Evolutionary conservation across 768 basidiomycete genomes (phyloP).

Genomic region (Chiua virens): DNA sequence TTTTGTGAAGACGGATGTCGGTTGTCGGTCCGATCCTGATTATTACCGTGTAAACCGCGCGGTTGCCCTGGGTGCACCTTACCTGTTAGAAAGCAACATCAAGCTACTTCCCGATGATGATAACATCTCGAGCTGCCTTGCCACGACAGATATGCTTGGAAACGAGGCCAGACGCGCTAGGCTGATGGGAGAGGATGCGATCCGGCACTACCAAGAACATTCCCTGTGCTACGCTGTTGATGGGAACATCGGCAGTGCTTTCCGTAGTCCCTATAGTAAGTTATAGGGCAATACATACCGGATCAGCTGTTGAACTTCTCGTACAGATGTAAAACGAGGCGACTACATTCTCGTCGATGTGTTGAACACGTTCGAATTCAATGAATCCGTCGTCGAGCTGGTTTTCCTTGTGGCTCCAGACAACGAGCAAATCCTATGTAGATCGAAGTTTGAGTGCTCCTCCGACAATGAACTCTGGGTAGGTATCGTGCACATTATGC

Average conservation of each 20-base stretch:
- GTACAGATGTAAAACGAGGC: slow-evolving; percentile 27
- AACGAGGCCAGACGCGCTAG: slow-evolving; percentile 38
- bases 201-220: slow-evolving; percentile 41
- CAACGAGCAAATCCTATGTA: slow-evolving; percentile 33
- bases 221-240: slow-evolving; percentile 59
- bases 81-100: slow-evolving; percentile 55
- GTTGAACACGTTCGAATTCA: slow-evolving; percentile 26
- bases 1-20: slow-evolving; percentile 10
- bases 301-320: slow-evolving; percentile 17
- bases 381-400: slow-evolving; percentile 27
- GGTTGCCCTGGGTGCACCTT: slow-evolving; percentile 45
- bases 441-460: slow-evolving; percentile 31
- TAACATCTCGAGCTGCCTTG: slow-evolving; percentile 18
- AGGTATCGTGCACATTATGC: slow-evolving; percentile 5
- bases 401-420: slow-evolving; percentile 37
- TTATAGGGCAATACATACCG: slow-evolving; percentile 7
- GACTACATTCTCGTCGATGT: slow-evolving; percentile 43
- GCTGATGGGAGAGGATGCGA: slow-evolving; percentile 34
- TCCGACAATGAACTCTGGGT: slow-evolving; percentile 35
- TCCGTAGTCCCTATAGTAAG: slow-evolving; percentile 50
- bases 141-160: slow-evolving; percentile 42
- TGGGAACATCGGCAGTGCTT: slow-evolving; percentile 46
- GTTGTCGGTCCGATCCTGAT: background rate
- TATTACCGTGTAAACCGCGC: slow-evolving; percentile 26
- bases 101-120: slow-evolving; percentile 38